A percentile compares a stretch with the other conserved stretches of the same genome.
Conservation (phyloP, 331 rosid species). For the Acacia pycnantha region DNA sequence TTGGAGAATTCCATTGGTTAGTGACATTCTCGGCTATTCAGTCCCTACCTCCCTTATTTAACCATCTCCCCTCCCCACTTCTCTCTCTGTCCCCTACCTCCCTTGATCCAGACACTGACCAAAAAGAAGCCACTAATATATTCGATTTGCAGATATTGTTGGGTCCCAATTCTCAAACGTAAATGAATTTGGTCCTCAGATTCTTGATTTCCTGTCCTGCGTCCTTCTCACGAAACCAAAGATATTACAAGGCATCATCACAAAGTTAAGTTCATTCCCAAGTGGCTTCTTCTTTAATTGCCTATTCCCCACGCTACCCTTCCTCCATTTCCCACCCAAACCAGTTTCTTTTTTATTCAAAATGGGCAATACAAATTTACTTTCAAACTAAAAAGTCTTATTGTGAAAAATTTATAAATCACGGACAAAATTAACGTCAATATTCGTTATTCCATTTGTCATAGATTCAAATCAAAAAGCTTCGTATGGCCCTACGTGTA, state of each 20-base stretch:
- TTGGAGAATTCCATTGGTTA: no score
- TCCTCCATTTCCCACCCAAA: background rate
- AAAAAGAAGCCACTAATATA: no score
- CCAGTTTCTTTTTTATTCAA: background rate
- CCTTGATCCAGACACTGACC: no score
- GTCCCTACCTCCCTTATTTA: no score
- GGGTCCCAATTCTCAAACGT: background rate
- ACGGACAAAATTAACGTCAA: background rate
- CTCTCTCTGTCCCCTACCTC: no score
- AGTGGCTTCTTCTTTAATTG: background rate
- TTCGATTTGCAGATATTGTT: no score
- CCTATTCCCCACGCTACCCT: background rate
- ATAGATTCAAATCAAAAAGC: background rate
- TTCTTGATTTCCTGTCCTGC: background rate
- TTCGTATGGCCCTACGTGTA: background rate
- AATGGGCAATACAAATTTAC: background rate
- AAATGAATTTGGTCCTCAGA: background rate
- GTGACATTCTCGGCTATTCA: no score
- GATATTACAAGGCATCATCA: background rate
- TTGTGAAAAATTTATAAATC: background rate
- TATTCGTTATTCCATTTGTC: background rate
- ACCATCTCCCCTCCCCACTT: no score
- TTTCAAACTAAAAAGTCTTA: background rate
- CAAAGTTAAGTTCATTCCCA: background rate
- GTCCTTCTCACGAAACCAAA: background rate